Percentiles rank a stretch among this genome's conserved stretches.
Conservation (phyloP, 2,329 filamentous ascomycete species). For the Diaporthe vexans region DNA sequence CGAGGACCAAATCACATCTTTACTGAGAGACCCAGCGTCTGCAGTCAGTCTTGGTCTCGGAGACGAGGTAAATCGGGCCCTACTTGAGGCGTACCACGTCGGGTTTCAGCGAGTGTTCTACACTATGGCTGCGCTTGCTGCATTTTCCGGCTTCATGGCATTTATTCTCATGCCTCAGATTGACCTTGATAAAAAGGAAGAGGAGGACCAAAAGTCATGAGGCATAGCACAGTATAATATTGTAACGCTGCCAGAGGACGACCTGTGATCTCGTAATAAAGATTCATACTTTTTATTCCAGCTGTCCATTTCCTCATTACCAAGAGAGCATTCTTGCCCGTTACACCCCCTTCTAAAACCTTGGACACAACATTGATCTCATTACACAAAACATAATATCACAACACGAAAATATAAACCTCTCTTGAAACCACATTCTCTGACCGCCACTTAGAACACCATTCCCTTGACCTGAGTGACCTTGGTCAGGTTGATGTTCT, state of each 20-base stretch:
- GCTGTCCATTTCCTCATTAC: not conserved
- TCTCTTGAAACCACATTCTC: too few relatives aligned
- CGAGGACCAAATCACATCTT: not conserved
- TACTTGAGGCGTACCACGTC: not conserved
- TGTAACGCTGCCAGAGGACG: not conserved
- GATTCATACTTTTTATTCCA: not conserved
- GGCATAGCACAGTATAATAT: too few relatives aligned
- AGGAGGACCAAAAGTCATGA: slow-evolving; percentile 1
- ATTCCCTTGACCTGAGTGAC: slow-evolving; percentile 64
- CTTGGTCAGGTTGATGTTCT: slow-evolving; percentile 64
- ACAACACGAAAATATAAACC: not conserved
- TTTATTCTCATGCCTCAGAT: not conserved
- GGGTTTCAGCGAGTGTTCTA: slow-evolving; percentile 16
- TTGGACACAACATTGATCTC: not conserved
- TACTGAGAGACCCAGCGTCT: not conserved
- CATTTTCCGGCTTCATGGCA: not conserved
- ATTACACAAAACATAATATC: slow-evolving; percentile 20
- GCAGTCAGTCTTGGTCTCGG: not conserved
- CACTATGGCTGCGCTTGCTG: slow-evolving; percentile 1
- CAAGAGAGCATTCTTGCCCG: not conserved
- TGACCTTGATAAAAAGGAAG: not conserved
- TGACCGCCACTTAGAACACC: slow-evolving; percentile 57
- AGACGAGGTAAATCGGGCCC: not conserved
- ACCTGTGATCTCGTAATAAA: not conserved
- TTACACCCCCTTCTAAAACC: not conserved